Evolutionary conservation across 2,329 filamentous ascomycete genomes (phyloP), one percentile per base, ranked within the genome.

Genomic region (Nothomitra cinnamomea): DNA sequence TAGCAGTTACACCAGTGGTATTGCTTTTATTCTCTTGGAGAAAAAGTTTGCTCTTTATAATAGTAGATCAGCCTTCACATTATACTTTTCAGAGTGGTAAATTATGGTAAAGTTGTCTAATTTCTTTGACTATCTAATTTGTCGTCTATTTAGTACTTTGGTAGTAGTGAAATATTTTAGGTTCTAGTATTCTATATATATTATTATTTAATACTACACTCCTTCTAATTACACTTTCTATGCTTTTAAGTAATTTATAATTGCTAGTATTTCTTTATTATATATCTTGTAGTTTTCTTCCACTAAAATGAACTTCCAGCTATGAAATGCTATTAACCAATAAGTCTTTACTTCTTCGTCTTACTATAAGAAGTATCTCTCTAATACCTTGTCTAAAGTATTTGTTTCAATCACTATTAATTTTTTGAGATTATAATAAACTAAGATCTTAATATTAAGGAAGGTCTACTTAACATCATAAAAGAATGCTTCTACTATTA

Each of bases 91-190:
- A 2, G 10, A 7, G 13, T n/a, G 22, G 17, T 43, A 7, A 3
- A n/a, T n/a, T 51, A 43, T 52, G 1, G 8, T 1, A 13, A 52
- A 41, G 13, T 10, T 19, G 1, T 8, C 15, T 6, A 52, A 36
- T 5, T n/a, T 52, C 13, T 52, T 19, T 4, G n/a, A 24, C 38
- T 35, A 40, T 1, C 21, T 3, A 5, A 13, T 24, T 24, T 52
- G 51, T 47, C 61, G 54, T 0, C 56, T 25, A 51, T 59, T 66
- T 1, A 66, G 59, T 22, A 55, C 24, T 55, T 65, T 66, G 1
- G 54, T 64, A 3, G 57, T 58, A 40, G 58, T 63, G 53, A 66
- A 67, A 47, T 60, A 61, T 48, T 61, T 52, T 1, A 67, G 58
- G 35, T 59, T 62, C 41, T 60, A 57, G 55, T 68, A 56, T 55